Evolutionary conservation across 768 basidiomycete species (phyloP).

Genomic region (Rhizopogon sp.): DNA sequence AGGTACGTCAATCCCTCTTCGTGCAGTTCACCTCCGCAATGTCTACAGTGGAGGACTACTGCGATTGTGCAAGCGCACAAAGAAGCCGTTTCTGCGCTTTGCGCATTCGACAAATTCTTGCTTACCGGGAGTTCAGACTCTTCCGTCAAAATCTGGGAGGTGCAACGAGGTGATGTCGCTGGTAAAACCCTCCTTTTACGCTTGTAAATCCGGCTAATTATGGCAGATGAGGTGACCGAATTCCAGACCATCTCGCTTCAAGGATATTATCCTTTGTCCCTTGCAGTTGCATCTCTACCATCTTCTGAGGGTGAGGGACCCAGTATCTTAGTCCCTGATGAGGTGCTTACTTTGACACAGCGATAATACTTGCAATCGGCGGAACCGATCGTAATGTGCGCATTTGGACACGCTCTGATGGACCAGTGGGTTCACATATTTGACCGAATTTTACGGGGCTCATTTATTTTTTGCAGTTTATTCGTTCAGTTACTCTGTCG

Average conservation of each 20-base stretch:
- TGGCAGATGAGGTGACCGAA: slow-evolving; percentile 34
- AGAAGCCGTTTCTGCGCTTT: slow-evolving; percentile 66
- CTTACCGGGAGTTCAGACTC: slow-evolving; percentile 85
- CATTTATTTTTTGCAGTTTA: slow-evolving; percentile 38
- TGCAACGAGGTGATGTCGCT: slow-evolving; percentile 24
- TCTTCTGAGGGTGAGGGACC: slow-evolving; percentile 50
- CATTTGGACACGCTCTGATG: slow-evolving; percentile 68
- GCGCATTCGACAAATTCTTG: slow-evolving; percentile 41
- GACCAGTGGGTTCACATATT: slow-evolving; percentile 32
- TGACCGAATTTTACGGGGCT: slow-evolving; percentile 1
- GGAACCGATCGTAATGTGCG: slow-evolving; percentile 79
- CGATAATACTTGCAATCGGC: slow-evolving; percentile 70
- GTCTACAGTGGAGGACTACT: slow-evolving; percentile 51
- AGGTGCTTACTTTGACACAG: slow-evolving; percentile 25
- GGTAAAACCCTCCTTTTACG: slow-evolving; percentile 16
- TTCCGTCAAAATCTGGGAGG: slow-evolving; percentile 68
- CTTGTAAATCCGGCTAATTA: slow-evolving; percentile 3
- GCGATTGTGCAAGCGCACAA: slow-evolving; percentile 53
- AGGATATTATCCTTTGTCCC: slow-evolving; percentile 70
- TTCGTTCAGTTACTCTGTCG: slow-evolving; percentile 50
- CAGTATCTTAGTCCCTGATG: background rate
- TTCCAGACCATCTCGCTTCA: slow-evolving; percentile 58
- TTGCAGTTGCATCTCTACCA: slow-evolving; percentile 64
- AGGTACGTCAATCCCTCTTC: slow-evolving; percentile 17
- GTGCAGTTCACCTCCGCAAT: slow-evolving; percentile 9